Conservation (phyloP, 805 yeast species). For the Wickerhamomyces alni region DNA sequence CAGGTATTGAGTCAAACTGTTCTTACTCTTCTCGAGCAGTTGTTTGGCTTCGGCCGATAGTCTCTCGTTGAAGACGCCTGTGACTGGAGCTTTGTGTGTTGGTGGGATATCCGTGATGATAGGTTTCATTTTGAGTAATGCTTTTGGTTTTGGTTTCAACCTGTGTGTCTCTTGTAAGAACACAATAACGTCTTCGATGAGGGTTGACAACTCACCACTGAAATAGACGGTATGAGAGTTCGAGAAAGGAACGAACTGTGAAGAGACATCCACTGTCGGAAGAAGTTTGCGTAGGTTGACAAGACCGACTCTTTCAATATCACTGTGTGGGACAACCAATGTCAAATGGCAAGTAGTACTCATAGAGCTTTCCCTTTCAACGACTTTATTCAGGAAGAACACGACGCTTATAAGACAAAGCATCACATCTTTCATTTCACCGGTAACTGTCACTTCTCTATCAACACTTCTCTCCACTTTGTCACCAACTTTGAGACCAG, state of each 20-base stretch:
- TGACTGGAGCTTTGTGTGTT: neutral
- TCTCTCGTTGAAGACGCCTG: neutral
- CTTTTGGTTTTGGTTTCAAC: too few species aligned
- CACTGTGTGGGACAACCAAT: neutral
- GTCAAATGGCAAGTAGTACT: slow-evolving; percentile 1
- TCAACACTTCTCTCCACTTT: slow-evolving; percentile 10
- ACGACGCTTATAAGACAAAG: neutral
- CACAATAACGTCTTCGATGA: neutral
- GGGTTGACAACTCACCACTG: neutral
- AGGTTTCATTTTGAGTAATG: neutral
- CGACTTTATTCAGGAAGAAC: neutral
- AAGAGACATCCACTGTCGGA: slow-evolving; percentile 8
- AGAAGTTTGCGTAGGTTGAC: neutral
- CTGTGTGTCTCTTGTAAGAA: neutral
- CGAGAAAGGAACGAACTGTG: slow-evolving; percentile 12
- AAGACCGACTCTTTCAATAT: neutral
- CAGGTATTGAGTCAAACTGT: neutral
- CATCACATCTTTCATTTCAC: slow-evolving; percentile 3
- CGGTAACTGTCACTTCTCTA: slow-evolving; percentile 9
- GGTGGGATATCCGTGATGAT: neutral
- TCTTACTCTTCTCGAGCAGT: neutral
- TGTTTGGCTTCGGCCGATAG: neutral
- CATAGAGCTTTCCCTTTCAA: neutral
- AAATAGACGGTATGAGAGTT: slow-evolving; percentile 6
- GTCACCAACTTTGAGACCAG: slow-evolving; percentile 3